Conservation (phyloP, 176 grass and related monocot genomes). For the Lolium multiflorum region DNA sequence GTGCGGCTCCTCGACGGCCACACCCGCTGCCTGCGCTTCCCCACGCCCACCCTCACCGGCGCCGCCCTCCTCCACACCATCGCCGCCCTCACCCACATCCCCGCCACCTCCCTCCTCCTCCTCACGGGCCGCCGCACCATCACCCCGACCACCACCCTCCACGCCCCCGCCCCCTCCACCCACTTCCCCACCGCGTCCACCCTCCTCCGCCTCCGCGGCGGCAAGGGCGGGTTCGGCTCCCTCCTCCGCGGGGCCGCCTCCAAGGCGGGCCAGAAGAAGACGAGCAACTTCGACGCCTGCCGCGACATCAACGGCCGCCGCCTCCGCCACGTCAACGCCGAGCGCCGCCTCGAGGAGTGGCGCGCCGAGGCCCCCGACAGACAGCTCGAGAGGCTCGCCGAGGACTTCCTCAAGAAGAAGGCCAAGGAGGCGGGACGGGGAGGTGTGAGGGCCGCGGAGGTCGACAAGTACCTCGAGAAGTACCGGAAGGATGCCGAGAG, state of each 20-base stretch:
- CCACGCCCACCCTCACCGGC: constrained; percentile 63
- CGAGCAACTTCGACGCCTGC: constrained; percentile 96
- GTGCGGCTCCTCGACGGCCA: constrained; percentile 78
- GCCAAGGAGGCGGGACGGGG: constrained; percentile 64
- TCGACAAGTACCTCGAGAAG: constrained; percentile 95
- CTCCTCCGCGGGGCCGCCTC: constrained; percentile 91
- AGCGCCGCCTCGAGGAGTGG: constrained; percentile 97
- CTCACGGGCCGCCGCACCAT: constrained; percentile 60
- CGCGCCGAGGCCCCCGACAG: constrained; percentile 75
- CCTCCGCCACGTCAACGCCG: constrained; percentile 93
- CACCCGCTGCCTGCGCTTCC: constrained; percentile 70
- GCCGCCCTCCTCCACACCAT: constrained; percentile 53
- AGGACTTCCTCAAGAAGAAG: constrained; percentile 89
- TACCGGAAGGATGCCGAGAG: constrained; percentile 78
- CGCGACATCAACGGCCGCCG: constrained; percentile 92
- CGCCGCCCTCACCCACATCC: constrained; percentile 47
- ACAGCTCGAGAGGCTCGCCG: constrained; percentile 81
- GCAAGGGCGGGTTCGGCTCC: constrained; percentile 96
- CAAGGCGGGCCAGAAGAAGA: constrained; percentile 98
- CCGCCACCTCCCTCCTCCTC: constrained; percentile 52
- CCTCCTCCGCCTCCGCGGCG: constrained; percentile 82
- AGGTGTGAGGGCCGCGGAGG: constrained; percentile 49
- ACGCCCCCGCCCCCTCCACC: constrained; percentile 40
- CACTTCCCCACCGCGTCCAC: constrained; percentile 62
- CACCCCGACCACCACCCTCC: constrained; percentile 44